phyloP scores from a whole-genome alignment of 2,329 filamentous ascomycete species.

The Talaromyces sp. region DNA sequence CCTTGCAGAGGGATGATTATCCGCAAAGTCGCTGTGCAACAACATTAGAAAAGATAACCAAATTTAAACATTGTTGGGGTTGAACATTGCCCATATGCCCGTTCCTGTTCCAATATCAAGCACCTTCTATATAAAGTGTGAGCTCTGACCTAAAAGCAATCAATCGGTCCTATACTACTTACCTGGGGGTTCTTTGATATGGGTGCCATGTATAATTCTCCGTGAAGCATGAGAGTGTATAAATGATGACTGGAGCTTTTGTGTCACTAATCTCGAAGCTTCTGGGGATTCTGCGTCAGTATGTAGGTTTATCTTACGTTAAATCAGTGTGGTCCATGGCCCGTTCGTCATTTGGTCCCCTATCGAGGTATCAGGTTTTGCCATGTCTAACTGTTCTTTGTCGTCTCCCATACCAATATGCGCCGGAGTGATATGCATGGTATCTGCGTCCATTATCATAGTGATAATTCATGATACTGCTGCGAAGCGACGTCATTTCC shows the following conservation, averaged over 20 bases:
- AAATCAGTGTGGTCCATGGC: conserved; percentile 6
- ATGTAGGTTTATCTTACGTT: background rate
- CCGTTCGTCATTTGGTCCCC: conserved; percentile 7
- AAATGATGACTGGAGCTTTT: background rate
- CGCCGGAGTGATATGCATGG: conserved; percentile 14
- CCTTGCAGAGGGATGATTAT: background rate
- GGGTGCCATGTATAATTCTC: conserved; percentile 6
- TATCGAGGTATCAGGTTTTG: background rate
- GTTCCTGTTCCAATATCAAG: conserved; percentile 9
- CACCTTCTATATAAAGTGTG: background rate
- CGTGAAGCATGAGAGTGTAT: conserved; percentile 2
- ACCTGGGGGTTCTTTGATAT: conserved; percentile 3
- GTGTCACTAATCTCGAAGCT: background rate
- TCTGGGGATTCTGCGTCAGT: background rate
- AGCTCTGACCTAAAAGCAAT: background rate
- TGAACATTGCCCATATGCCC: conserved; percentile 8
- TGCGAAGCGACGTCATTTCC: conserved; percentile 6
- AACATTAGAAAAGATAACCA: background rate
- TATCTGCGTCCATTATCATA: conserved; percentile 21
- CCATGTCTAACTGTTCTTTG: conserved; percentile 2
- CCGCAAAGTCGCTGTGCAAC: conserved; percentile 1
- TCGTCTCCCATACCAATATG: conserved; percentile 14
- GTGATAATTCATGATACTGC: conserved; percentile 12
- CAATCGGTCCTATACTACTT: background rate
- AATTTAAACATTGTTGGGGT: background rate